Percentiles rank a stretch among this genome's conserved stretches.
Evolutionary conservation across 352 stramenopile genomes (phyloP).

Genomic region (Globisporangium nodosum): DNA sequence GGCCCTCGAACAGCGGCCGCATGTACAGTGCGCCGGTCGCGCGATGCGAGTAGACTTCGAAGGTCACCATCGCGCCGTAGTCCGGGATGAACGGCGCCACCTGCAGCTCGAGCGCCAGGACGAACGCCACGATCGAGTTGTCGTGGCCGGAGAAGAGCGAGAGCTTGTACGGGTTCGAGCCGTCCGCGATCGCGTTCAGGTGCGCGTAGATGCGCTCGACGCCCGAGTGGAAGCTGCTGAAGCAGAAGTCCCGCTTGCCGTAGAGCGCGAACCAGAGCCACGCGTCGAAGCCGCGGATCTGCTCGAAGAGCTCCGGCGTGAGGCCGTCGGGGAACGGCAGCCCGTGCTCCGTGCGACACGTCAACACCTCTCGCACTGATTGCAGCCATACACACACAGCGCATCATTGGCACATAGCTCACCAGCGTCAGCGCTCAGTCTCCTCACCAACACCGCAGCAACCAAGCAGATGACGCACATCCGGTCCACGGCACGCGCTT

Average conservation of each 20-base stretch:
- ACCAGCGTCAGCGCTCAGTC: background rate
- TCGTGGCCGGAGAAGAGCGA: slow-evolving; percentile 78
- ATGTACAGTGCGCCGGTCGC: slow-evolving; percentile 43
- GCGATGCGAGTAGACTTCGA: slow-evolving; percentile 54
- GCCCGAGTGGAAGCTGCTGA: slow-evolving; percentile 47
- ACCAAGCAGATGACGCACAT: slow-evolving; percentile 26
- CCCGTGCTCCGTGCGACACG: slow-evolving; percentile 56
- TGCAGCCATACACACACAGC: background rate
- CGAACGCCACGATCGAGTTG: slow-evolving; percentile 71
- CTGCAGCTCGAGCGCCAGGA: slow-evolving; percentile 58
- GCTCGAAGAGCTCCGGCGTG: slow-evolving; percentile 46
- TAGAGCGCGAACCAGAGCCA: slow-evolving; percentile 78
- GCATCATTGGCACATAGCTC: slow-evolving; percentile 5
- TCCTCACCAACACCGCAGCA: background rate
- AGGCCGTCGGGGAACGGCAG: slow-evolving; percentile 51
- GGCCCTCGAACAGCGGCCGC: slow-evolving; percentile 45
- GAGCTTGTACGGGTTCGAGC: slow-evolving; percentile 33
- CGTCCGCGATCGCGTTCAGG: slow-evolving; percentile 25
- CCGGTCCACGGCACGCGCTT: slow-evolving; percentile 59
- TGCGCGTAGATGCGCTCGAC: slow-evolving; percentile 53
- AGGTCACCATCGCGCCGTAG: slow-evolving; percentile 71
- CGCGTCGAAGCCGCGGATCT: slow-evolving; percentile 59
- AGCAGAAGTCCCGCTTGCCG: slow-evolving; percentile 59
- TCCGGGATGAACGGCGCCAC: slow-evolving; percentile 43
- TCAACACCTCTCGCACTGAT: slow-evolving; percentile 68